These are phyloP conservation scores for Salinomyces thailandicus DNA, from an alignment of 2,329 filamentous ascomycete genomes.

Conservation along the genomic window DNA sequence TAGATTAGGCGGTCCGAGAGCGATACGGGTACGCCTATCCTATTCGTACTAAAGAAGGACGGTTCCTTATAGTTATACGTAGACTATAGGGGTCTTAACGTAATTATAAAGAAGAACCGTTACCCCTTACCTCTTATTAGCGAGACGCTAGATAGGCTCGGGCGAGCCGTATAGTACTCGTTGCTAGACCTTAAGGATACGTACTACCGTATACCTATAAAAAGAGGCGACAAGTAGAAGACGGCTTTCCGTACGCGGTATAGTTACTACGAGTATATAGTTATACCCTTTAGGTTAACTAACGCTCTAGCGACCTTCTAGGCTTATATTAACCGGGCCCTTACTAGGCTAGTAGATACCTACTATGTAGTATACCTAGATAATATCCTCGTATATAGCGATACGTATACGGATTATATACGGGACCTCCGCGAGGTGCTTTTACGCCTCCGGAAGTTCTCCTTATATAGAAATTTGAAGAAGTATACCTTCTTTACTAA, in stretches of 20 bases:
- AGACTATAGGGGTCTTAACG: slow-evolving; percentile 20
- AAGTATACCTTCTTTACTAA: slow-evolving; percentile 25
- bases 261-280: slow-evolving; percentile 14
- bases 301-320: slow-evolving; percentile 16
- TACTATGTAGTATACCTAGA: slow-evolving; percentile 17
- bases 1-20: slow-evolving; percentile 5
- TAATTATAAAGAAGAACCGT: slow-evolving; percentile 19
- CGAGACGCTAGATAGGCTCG: slow-evolving; percentile 14
- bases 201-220: slow-evolving; percentile 19
- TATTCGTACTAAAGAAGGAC: slow-evolving; percentile 19
- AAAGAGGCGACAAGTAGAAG: slow-evolving; percentile 18
- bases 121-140: slow-evolving; percentile 18
- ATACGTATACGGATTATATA: slow-evolving; percentile 15
- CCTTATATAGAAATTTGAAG: slow-evolving; percentile 7
- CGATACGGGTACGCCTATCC: slow-evolving; percentile 6
- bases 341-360: slow-evolving; percentile 17
- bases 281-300: slow-evolving; percentile 18
- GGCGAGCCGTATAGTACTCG: slow-evolving; percentile 10
- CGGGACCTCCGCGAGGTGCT: slow-evolving; percentile 17
- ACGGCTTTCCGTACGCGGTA: slow-evolving; percentile 13
- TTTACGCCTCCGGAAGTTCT: slow-evolving; percentile 12
- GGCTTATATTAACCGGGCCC: slow-evolving; percentile 19
- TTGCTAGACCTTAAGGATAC: slow-evolving; percentile 16
- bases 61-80: slow-evolving; percentile 12
- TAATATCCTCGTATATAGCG: slow-evolving; percentile 21